Conservation (phyloP, 805 yeast genomes). For the Clavispora vitiphila region DNA sequence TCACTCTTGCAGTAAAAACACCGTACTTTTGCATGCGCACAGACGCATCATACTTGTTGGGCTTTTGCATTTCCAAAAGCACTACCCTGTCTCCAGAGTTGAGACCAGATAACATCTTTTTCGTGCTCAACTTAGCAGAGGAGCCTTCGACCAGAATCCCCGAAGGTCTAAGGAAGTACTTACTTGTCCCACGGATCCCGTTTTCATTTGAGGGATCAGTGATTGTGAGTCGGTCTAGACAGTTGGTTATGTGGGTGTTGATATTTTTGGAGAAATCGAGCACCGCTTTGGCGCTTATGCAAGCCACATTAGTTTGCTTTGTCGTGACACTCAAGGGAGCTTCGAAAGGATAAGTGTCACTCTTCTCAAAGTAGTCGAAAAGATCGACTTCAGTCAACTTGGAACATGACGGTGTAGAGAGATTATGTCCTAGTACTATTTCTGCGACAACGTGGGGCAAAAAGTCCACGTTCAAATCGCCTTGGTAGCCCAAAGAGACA, state of each 20-base stretch:
- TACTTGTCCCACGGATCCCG: slow-evolving; percentile 21
- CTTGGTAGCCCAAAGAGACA: neutral
- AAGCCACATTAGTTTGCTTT: neutral
- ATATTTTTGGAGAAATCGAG: neutral
- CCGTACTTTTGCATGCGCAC: slow-evolving; percentile 21
- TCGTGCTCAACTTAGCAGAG: slow-evolving; percentile 3
- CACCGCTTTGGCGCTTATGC: slow-evolving; percentile 1
- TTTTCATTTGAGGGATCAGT: slow-evolving; percentile 8
- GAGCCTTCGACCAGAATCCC: slow-evolving; percentile 6
- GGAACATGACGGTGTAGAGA: neutral
- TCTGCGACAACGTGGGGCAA: neutral
- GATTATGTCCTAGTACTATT: neutral
- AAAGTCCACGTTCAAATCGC: neutral
- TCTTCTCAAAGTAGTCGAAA: slow-evolving; percentile 8
- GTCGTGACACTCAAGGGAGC: neutral
- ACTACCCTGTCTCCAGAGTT: slow-evolving; percentile 8
- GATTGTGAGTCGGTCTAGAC: slow-evolving; percentile 10
- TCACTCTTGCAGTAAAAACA: slow-evolving; percentile 12
- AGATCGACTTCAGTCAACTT: slow-evolving; percentile 10
- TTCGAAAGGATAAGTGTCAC: neutral
- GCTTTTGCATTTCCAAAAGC: slow-evolving; percentile 23
- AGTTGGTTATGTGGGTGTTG: neutral
- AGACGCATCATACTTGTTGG: slow-evolving; percentile 20
- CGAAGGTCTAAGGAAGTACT: slow-evolving; percentile 22
- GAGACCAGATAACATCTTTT: neutral